Conservation (phyloP, 768 basidiomycete species). For the Gymnopilus junonius region DNA sequence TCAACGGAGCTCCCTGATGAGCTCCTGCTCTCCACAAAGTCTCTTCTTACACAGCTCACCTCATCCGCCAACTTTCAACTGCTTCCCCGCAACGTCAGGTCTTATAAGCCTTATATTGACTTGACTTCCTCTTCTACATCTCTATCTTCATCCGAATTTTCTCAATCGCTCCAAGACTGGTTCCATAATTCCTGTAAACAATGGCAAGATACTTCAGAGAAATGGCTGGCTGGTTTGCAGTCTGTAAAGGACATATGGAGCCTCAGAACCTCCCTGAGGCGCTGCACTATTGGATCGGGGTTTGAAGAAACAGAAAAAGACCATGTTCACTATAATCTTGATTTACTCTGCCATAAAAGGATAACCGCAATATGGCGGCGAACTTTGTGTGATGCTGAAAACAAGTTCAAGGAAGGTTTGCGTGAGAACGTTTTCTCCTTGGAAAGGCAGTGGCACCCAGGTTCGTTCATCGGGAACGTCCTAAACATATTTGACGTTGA, state of each 20-base stretch:
- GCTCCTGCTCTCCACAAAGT: slow-evolving; percentile 66
- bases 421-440: slow-evolving; percentile 7
- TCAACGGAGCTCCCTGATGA: slow-evolving; percentile 46
- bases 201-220: slow-evolving; percentile 47
- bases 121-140: slow-evolving; percentile 60
- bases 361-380: slow-evolving; percentile 63
- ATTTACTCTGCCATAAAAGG: slow-evolving; percentile 57
- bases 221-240: slow-evolving; percentile 65
- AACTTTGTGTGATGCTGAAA: slow-evolving; percentile 17
- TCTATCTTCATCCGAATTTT: slow-evolving; percentile 47
- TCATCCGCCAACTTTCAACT: slow-evolving; percentile 84
- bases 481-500: background rate
- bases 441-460: background rate
- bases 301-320: slow-evolving; percentile 53
- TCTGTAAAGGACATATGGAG: slow-evolving; percentile 74
- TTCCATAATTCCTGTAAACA: slow-evolving; percentile 54
- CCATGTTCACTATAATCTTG: slow-evolving; percentile 49
- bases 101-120: slow-evolving; percentile 88
- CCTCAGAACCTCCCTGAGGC: slow-evolving; percentile 55
- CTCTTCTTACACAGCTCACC: slow-evolving; percentile 71
- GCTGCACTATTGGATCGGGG: slow-evolving; percentile 48
- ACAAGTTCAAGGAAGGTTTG: slow-evolving; percentile 21
- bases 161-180: slow-evolving; percentile 63
- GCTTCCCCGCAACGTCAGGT: slow-evolving; percentile 69
- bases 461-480: slow-evolving; percentile 1